A percentile compares a stretch with the other conserved stretches of the same genome.
phyloP scores from a whole-genome alignment of 1,139 yeast genomes.

The Arxiozyma telluris region DNA sequence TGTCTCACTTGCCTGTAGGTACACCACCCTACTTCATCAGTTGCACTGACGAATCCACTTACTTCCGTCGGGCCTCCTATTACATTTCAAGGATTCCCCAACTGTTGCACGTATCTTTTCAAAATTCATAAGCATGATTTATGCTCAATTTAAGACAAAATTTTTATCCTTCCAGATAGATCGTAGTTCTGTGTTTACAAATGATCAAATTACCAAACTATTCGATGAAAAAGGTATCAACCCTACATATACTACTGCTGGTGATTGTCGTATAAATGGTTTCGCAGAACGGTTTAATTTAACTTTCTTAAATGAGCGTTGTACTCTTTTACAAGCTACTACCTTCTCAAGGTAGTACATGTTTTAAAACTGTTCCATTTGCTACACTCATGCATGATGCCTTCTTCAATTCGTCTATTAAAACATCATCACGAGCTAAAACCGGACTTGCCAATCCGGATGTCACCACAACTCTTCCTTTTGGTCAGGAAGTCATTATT shows the following conservation, averaged over 20 bases:
- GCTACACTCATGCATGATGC: slow-evolving; percentile 7
- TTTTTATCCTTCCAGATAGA: slow-evolving; percentile 8
- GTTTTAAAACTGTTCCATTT: slow-evolving; percentile 10
- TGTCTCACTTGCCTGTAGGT: not conserved
- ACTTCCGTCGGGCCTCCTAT: slow-evolving; percentile 6
- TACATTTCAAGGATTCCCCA: not conserved
- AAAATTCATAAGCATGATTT: slow-evolving; percentile 1
- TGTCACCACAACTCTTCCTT: slow-evolving; percentile 6
- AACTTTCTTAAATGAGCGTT: slow-evolving; percentile 10
- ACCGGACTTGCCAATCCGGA: slow-evolving; percentile 7
- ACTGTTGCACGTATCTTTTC: not conserved
- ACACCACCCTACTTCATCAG: slow-evolving; percentile 5
- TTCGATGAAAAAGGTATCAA: slow-evolving; percentile 7
- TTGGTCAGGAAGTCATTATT: slow-evolving; percentile 10
- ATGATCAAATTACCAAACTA: not conserved
- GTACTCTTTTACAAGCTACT: slow-evolving; percentile 6
- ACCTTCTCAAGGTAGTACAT: slow-evolving; percentile 4
- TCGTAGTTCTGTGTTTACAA: slow-evolving; percentile 10
- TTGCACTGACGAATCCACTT: slow-evolving; percentile 5
- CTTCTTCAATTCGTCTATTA: slow-evolving; percentile 1
- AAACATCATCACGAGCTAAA: slow-evolving; percentile 6
- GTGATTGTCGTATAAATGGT: slow-evolving; percentile 9
- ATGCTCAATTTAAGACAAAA: slow-evolving; percentile 2
- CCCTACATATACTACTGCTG: slow-evolving; percentile 6
- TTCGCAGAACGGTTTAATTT: slow-evolving; percentile 12